Evolutionary conservation across 73 alveolate species (phyloP), one percentile per base, ranked within the genome.

Genomic region (Stentor roeselii): DNA sequence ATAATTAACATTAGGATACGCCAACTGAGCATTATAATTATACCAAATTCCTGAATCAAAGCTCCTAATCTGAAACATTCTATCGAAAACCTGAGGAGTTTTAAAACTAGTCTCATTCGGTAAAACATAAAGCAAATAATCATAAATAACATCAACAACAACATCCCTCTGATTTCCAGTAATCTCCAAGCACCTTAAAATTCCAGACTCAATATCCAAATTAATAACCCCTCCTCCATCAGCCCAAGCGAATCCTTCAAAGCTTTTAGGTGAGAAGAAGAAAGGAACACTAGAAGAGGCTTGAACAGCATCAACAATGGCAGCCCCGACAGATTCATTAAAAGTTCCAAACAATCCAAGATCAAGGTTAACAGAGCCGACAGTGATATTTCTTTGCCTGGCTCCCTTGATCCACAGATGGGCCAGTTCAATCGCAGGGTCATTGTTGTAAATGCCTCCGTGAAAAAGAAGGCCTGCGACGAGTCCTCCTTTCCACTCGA

Each of bases 91-190:
- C 2, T 78, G 77, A 58, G 84, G n/a, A 3, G 96, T 67, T 40
- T 36, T 82, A 78, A 87, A 84, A 37, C 60, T 39, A 36, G 86
- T 88, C 50, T 88, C 77, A 21, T 15, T 32, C 14, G 80, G 80
- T 21, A 67, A 21, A 0, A 40, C 21, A 30, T 67, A 34, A 21
- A 14, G 15, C 11, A 27, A 14, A 32, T 21, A 21, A 34, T 67
- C 80, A 67, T 30, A 67, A 67, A 91, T 82, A 6, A 83, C 84
- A 75, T 91, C 96, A 0, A 91, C 86, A n/a, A 91, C 87, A 60
- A 88, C 88, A 3, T 88, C 85, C 2, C 59, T 36, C 75, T 91
- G 91, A 3, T 59, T 60, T 58, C 74, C 74, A 30, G 80, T 67
- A 27, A 67, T 32, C 11, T 67, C 50, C 11, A 67, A 32, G 41